Base-by-base conservation (phyloP, 192 early-diverging fungal species). In the Coemansia sp. region DNA sequence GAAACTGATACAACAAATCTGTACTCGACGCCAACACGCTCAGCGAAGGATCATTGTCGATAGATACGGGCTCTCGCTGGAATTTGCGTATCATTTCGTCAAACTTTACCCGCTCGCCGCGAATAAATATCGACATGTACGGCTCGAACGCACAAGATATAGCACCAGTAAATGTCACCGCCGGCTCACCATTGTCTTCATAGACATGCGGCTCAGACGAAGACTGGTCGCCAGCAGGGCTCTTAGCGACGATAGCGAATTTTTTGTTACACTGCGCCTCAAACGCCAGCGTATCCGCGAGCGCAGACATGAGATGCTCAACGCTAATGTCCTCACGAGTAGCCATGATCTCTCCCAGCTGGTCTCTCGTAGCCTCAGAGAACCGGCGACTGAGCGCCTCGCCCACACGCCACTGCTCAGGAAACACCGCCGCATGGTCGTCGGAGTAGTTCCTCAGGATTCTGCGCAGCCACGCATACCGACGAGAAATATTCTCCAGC, bases 391-490 rank as follows among this genome's bases (percentile, higher is more conserved):
- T 90, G 8, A 98, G 70, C 15, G 75, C 63, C 64, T 88, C 84
- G 36, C 60, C 68, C n/a, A 78, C 68, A 11, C 67, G 65, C 97
- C 97, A 98, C 19, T 76, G 56, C 3, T 75, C 68, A 0, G 94
- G 95, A 60, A 99, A 99, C 15, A 95, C 85, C 5, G 75, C 73
- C 1, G 89, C 87, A 70, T 97, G 94, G 34, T 91, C 89, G n/a
- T 97, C 94, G 68, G 95, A 91, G 74, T 89, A 91, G n/a, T 85
- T 89, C 71, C 93, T 93, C 41, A 98, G 70, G n/a, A 91, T 79
- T 20, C 96, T 86, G 64, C 95, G 92, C 34, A 99, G 76, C 92
- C 95, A 98, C 4, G 96, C 92, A 75, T 95, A 98, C 27, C 97
- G 85, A 27, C 95, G 83, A 5, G 92, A 90, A 0, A 94, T 88